Conservation (phyloP, 345 rosid genomes). For the Eucalyptus erythrocorys region DNA sequence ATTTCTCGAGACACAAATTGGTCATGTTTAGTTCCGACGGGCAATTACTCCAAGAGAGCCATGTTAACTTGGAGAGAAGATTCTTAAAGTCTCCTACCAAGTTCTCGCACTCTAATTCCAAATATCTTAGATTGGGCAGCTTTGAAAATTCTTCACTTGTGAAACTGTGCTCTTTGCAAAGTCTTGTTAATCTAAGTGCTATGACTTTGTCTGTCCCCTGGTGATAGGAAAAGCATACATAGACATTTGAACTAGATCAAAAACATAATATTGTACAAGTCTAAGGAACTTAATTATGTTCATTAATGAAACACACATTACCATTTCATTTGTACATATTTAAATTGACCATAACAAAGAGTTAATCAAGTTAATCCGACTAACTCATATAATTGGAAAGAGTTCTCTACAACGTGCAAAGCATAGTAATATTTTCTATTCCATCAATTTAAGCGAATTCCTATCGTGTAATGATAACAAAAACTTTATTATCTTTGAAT, state of each 20-base stretch:
- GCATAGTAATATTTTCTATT: neutral
- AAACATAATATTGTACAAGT: neutral
- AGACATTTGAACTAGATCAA: accelerated
- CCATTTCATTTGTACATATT: accelerated
- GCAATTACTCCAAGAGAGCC: no score
- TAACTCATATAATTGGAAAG: neutral
- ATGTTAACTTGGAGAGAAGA: no score
- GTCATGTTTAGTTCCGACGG: accelerated
- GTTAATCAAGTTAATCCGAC: no score
- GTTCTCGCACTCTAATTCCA: neutral
- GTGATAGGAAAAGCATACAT: neutral
- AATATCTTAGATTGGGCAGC: neutral
- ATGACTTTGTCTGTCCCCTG: no score
- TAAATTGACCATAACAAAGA: no score
- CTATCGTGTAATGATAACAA: no score
- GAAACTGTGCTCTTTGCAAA: neutral
- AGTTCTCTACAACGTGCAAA: neutral
- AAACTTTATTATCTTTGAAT: no score
- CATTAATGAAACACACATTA: neutral
- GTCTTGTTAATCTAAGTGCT: neutral
- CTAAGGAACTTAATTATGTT: neutral
- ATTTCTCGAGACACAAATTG: no score
- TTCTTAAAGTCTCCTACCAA: no score
- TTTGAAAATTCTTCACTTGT: neutral
- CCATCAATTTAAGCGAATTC: no score